Evolutionary conservation across 768 basidiomycete genomes (phyloP).

Genomic region (Tylopilus plumbeoviolaceoides): DNA sequence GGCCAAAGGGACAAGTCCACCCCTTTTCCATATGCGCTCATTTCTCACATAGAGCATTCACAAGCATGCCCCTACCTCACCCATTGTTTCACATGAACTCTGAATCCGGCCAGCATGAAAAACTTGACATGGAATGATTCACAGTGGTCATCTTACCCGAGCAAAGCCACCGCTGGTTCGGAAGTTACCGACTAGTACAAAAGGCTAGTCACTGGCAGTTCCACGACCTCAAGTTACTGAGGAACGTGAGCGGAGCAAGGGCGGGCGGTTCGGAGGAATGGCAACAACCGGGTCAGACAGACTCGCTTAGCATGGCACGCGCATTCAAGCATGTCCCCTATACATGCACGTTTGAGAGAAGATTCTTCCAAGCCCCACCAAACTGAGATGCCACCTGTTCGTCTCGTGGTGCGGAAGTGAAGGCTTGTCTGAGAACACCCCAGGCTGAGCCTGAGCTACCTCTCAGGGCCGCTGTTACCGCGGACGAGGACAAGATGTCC

Average conservation of each 20-base stretch:
- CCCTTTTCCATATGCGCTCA: conserved; percentile 7
- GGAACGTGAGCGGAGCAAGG: conserved; percentile 12
- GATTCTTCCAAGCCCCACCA: neutral
- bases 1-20: conserved; percentile 4
- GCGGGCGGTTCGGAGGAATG: neutral
- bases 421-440: neutral
- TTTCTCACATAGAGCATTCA: conserved; percentile 8
- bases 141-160: neutral
- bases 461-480: conserved; percentile 9
- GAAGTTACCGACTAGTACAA: neutral
- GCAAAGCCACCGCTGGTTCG: neutral
- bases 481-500: conserved; percentile 11
- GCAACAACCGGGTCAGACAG: neutral
- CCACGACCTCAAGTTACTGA: conserved; percentile 1
- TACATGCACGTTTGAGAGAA: neutral
- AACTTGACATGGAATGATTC: too few relatives aligned
- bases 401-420: conserved; percentile 5
- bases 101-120: neutral
- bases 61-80: too few relatives aligned
- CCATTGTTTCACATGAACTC: neutral
- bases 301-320: neutral
- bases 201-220: neutral
- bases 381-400: neutral
- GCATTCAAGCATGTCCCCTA: neutral
- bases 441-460: neutral